These are phyloP conservation scores for Aspergillus conjunctus DNA, from an alignment of 495 filamentous ascomycete genomes.

Conservation along the genomic window DNA sequence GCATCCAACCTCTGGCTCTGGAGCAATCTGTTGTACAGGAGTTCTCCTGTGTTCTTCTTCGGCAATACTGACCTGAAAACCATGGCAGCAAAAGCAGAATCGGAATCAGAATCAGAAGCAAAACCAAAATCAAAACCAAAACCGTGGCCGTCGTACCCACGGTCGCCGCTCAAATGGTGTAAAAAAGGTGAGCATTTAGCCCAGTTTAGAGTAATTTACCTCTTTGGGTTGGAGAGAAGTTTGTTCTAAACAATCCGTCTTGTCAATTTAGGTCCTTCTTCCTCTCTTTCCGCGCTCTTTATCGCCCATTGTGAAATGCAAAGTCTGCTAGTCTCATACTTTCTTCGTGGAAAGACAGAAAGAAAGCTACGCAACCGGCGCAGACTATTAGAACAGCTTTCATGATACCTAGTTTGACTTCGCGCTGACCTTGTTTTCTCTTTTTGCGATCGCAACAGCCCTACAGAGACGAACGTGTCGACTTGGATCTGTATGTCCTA, in stretches of 20 bases:
- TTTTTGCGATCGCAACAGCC: constrained; percentile 55
- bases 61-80: constrained; percentile 19
- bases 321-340: constrained; percentile 39
- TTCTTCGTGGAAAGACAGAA: constrained; percentile 32
- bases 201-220: background rate
- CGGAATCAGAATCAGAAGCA: constrained; percentile 39
- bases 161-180: constrained; percentile 74
- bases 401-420: constrained; percentile 51
- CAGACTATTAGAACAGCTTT: constrained; percentile 45
- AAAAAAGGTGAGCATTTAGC: constrained; percentile 66
- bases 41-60: background rate
- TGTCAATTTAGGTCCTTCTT: constrained; percentile 43
- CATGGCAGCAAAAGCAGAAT: constrained; percentile 32
- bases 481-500: constrained; percentile 55
- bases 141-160: constrained; percentile 56
- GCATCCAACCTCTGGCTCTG: constrained; percentile 4
- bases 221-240: constrained; percentile 7
- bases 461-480: constrained; percentile 54
- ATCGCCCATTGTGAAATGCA: constrained; percentile 43
- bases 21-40: background rate
- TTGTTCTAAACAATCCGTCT: constrained; percentile 39
- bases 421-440: constrained; percentile 57
- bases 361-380: constrained; percentile 37
- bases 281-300: constrained; percentile 40
- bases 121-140: constrained; percentile 37